Evolutionary conservation across 139 green algal genomes (phyloP), one percentile per base, ranked within the genome.

Genomic region (Yamagishiella unicocca): DNA sequence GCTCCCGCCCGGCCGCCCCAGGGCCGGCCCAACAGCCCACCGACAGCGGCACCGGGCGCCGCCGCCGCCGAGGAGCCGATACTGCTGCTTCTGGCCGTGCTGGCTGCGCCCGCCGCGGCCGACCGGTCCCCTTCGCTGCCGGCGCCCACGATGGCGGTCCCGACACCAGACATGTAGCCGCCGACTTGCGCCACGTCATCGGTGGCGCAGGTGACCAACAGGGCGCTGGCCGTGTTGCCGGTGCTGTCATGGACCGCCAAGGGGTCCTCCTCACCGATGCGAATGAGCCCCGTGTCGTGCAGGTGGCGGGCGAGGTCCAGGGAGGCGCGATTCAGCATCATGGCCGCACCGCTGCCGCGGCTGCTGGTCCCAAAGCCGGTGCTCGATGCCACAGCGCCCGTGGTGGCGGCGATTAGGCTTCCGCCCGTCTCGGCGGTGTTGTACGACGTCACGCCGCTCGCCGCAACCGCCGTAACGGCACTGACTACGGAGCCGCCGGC

Each of bases 211-310:
- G 43, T 80, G 5, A 27, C 43, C 22, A 43, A 64, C 25, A 64
- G 24, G 25, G 43, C 42, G 17, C 72, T 43, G 9, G 72, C 27
- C 1, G 66, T 33, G 17, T 1, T 27, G 27, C 24, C 72, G 72
- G 25, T 25, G 12, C 45, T 45, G 42, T 74, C 66, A 21, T 74
- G 8, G 4, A 5, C 70, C 42, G 4, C 27, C 22, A 73, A 2
- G 4, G 40, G 35, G 40, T 85, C 79, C 4, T 85, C 79, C 61
- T 85, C 79, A 29, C 79, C 79, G 14, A 85, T 85, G 19, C 79
- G 24, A 14, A 85, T 85, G 31, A 85, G 61, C 29, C 79, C 79
- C 40, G 62, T 76, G 79, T 85, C 79, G 79, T 85, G 79, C 61
- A 85, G 61, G 42, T 85, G 79, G 17, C 79, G 40, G 1, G 38